A percentile compares a stretch with the other conserved stretches of the same genome.
Conservation (phyloP, 331 rosid species). For the Pyracantha coccinea region DNA sequence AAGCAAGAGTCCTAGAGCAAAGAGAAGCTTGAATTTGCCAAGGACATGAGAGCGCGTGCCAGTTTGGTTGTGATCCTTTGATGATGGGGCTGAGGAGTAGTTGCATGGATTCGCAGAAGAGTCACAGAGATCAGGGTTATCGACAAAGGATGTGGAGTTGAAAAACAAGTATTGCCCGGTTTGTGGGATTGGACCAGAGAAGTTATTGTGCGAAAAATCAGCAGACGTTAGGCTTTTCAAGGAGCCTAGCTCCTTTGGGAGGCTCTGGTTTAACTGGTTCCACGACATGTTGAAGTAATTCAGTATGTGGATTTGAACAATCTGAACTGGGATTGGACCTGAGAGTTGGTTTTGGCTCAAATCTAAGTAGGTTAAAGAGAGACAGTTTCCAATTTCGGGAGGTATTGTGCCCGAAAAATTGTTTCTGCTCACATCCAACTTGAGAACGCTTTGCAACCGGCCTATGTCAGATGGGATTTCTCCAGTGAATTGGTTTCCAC, state of each 20-base stretch:
- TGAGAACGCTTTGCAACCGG: constrained; percentile 44
- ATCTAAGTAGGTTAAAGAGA: constrained; percentile 58
- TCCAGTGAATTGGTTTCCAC: constrained; percentile 64
- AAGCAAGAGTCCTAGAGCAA: constrained; percentile 49
- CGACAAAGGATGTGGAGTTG: constrained; percentile 62
- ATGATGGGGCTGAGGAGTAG: constrained; percentile 22
- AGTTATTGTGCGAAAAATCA: constrained; percentile 79
- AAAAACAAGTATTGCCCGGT: constrained; percentile 61
- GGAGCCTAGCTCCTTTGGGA: constrained; percentile 62
- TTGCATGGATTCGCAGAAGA: constrained; percentile 44
- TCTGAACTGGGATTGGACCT: constrained; percentile 68
- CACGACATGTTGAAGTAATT: constrained; percentile 81
- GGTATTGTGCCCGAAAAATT: constrained; percentile 66
- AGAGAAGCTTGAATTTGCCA: constrained; percentile 51
- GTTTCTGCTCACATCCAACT: constrained; percentile 69
- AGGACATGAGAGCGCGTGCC: constrained; percentile 31
- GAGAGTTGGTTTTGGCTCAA: constrained; percentile 86
- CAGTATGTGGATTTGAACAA: constrained; percentile 60
- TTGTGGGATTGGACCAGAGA: constrained; percentile 78
- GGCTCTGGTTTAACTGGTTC: constrained; percentile 58
- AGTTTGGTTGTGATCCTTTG: constrained; percentile 16
- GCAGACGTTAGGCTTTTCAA: constrained; percentile 80
- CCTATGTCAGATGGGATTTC: constrained; percentile 67
- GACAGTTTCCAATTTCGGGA: constrained; percentile 47
- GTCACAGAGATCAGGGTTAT: constrained; percentile 76